Base-by-base conservation (phyloP, 768 basidiomycete genomes). In the Russula compacta region DNA sequence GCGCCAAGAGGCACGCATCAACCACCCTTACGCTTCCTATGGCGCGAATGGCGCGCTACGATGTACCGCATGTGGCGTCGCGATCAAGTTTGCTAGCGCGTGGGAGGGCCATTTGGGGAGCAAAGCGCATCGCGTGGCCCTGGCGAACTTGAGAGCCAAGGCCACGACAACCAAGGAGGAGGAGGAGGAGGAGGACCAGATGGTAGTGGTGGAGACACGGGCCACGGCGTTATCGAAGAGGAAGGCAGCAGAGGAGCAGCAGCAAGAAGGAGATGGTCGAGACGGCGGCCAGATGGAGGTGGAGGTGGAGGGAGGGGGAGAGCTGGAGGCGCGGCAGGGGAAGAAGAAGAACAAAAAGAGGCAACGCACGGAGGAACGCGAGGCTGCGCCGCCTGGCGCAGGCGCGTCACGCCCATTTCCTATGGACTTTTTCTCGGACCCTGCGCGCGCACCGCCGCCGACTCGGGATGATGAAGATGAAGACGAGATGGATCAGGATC, bases 101-200 rank as follows among this genome's bases (percentile, higher is more conserved):
- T 93, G 90, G 90, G 84, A 90, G 61, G 89, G 90, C 21, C 90
- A 93, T 72, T 71, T 93, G 19, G 89, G 86, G 12, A 89, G 86
- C 74, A 92, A 92, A 73, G 73, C 73, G 1, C 90, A 93, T 70
- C 83, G 90, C 38, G 84, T 77, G 43, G 85, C 82, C 67, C 83
- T 85, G 17, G 77, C 78, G 11, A 80, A 81, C 17, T 33, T 61
- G 38, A 56, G 21, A 15, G 68, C 84, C 47, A 81, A 29, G 24
- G 24, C 24, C 24, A 29, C 24, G 24, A n/a, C n/a, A n/a, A 29
- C 24, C 24, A 29, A 77, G 63, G 83, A 84, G 68, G 79, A 84
- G 65, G 82, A 85, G 60, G 73, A 17, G 6, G 42, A 43, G 17
- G 17, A 43, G 17, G 42, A 9, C 8, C 14, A 5, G 10, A 15